Conservation (phyloP, 139 green algal genomes). For the Chlamydomonas sp. region DNA sequence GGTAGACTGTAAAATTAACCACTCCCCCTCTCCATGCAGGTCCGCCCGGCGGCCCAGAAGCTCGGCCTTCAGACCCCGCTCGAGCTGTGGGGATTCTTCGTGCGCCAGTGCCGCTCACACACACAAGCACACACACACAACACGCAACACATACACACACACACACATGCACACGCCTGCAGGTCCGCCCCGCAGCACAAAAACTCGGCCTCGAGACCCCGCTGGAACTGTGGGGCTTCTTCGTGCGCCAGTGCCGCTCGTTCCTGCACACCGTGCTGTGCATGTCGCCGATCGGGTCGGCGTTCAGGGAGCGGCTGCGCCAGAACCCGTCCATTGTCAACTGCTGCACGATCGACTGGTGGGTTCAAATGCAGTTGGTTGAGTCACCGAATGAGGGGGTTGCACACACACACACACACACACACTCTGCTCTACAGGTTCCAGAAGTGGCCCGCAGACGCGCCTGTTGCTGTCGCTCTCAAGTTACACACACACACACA, state of each 20-base stretch:
- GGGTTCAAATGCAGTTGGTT: neutral
- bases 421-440: conserved; percentile 30
- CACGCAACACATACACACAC: neutral
- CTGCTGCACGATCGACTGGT: conserved; percentile 67
- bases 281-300: conserved; percentile 61
- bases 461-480: conserved; percentile 59
- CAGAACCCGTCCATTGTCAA: conserved; percentile 71
- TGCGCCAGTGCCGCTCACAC: conserved; percentile 34
- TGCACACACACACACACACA: too few species aligned
- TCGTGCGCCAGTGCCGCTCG: conserved; percentile 44
- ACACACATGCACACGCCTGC: too few species aligned
- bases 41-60: too few species aligned
- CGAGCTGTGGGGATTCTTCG: conserved; percentile 66
- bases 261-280: conserved; percentile 67
- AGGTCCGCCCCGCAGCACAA: conserved; percentile 42
- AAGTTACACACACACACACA: conserved; percentile 54
- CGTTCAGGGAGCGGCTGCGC: conserved; percentile 45
- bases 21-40: too few species aligned
- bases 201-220: conserved; percentile 64
- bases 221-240: conserved; percentile 65
- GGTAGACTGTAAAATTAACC: too few species aligned
- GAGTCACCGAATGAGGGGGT: too few species aligned
- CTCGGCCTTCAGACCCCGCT: conserved; percentile 58
- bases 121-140: neutral
- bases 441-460: conserved; percentile 52